phyloP scores from a whole-genome alignment of 1,284 basidiomycete genomes.

The Moesziomyces sp. region DNA sequence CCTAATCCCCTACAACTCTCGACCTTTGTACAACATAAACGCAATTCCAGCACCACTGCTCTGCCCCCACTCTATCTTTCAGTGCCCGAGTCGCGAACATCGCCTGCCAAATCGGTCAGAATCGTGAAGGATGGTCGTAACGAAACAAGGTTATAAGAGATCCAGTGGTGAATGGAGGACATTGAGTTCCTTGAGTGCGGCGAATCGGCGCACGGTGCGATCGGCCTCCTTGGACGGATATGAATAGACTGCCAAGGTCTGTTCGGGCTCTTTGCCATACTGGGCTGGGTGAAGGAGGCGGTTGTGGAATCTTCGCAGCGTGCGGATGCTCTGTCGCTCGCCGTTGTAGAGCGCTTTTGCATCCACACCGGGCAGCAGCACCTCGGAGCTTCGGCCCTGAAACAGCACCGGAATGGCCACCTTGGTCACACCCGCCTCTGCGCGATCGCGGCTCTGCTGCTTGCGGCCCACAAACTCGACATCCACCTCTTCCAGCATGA shows the following conservation, averaged over 20 bases:
- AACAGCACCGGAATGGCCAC: conserved; percentile 29
- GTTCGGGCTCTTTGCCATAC: conserved; percentile 21
- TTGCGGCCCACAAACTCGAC: conserved; percentile 24
- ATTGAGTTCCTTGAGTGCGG: conserved; percentile 31
- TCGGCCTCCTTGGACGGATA: conserved; percentile 27
- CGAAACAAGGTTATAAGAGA: conserved; percentile 8
- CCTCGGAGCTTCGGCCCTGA: conserved; percentile 25
- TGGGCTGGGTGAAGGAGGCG: conserved; percentile 24
- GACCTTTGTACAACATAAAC: conserved; percentile 18
- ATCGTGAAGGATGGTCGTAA: not conserved
- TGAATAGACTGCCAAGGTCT: conserved; percentile 30
- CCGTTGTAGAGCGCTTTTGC: conserved; percentile 26
- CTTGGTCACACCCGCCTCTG: conserved; percentile 5
- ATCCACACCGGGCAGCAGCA: conserved; percentile 33
- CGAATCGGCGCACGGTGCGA: conserved; percentile 31
- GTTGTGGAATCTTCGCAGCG: conserved; percentile 23
- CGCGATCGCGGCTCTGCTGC: conserved; percentile 3
- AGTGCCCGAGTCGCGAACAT: too few species aligned
- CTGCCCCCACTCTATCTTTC: not conserved
- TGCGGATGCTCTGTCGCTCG: conserved; percentile 16
- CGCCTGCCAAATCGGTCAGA: too few species aligned
- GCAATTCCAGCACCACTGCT: conserved; percentile 1
- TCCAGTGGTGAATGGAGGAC: conserved; percentile 13
- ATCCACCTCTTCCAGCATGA: conserved; percentile 46
- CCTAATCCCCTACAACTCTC: conserved; percentile 3